Evolutionary conservation across 2,329 filamentous ascomycete species (phyloP).

Genomic region (Penicillium sp.): DNA sequence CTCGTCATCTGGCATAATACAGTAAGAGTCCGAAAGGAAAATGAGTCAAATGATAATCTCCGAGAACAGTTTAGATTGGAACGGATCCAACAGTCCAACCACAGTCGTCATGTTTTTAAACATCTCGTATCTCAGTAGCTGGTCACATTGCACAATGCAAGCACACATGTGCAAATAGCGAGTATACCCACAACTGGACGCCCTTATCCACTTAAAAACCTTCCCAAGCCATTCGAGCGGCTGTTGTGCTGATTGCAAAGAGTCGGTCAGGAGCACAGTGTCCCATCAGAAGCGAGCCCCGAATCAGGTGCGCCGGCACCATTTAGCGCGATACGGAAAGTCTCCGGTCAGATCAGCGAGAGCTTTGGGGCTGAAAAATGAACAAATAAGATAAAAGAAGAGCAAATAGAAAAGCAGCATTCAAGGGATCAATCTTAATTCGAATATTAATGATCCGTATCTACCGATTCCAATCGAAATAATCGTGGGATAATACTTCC

Average conservation of each 20-base stretch:
- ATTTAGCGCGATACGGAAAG: conserved; percentile 9
- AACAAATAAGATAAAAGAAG: background rate
- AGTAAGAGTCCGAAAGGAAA: background rate
- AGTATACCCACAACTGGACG: background rate
- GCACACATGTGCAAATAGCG: background rate
- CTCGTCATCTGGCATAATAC: background rate
- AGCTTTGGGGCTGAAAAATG: conserved; percentile 11
- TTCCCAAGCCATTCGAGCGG: background rate
- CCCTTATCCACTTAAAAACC: background rate
- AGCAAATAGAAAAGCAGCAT: background rate
- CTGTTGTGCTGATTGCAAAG: conserved; percentile 3
- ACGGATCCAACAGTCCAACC: background rate
- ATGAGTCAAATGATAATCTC: background rate
- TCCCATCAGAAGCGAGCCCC: background rate
- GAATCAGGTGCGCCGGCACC: background rate
- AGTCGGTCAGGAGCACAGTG: conserved; percentile 18
- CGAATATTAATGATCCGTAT: background rate
- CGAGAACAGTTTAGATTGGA: background rate
- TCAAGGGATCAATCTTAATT: background rate
- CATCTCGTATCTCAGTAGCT: conserved; percentile 7
- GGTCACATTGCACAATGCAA: conserved; percentile 8
- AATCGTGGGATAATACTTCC: background rate
- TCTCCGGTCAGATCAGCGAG: background rate
- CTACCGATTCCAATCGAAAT: background rate
- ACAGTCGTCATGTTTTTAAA: background rate